Evolutionary conservation across 2,329 filamentous ascomycete genomes (phyloP), one percentile per base, ranked within the genome.

Genomic region (Stylonectria norvegica): DNA sequence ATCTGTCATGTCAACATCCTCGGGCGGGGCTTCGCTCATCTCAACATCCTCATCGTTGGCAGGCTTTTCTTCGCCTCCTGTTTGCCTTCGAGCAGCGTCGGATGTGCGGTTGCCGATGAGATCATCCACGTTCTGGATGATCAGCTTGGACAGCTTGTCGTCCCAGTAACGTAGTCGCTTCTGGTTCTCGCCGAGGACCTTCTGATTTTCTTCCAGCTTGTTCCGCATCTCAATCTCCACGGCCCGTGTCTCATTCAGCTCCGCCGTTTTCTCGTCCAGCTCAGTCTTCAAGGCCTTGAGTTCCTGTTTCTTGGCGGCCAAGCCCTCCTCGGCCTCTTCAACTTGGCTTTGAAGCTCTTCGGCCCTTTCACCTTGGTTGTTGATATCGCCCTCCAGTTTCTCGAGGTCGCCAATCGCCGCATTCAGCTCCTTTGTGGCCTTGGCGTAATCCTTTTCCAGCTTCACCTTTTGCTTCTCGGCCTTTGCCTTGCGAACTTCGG

Each of bases 161-260:
- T 89, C 73, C 89, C 90, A 97, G 69, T 95, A 88, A 25, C 75
- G 77, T 28, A 86, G 76, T 44, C 86, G 82, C 66, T 87, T 90
- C 62, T 94, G 83, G 64, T 94, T 95, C 59, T 97, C 91, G 0
- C 70, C 66, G 11, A 97, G 76, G 8, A 84, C 79, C 68, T 98
- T 98, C 52, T 95, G 86, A 62, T 91, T 93, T 60, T 97, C 91
- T 59, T 97, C 93, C 2, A 98, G 82, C 69, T 95, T 95, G 67
- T 97, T 97, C 48, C 87, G 86, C 89, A 97, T 96, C 66, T 98
- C 93, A 46, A 98, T 96, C 64, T 98, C 93, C 3, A 85, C 73
- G 1, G 89, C 90, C 8, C 91, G 81, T 0, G 86, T 95, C 58
- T 89, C 85, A 59, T 97, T 96, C 41, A 97, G 75, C 61, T 94